A percentile compares a stretch with the other conserved stretches of the same genome.
Evolutionary conservation across 139 green algal genomes (phyloP).

Genomic region (Ostreobium quekettii): DNA sequence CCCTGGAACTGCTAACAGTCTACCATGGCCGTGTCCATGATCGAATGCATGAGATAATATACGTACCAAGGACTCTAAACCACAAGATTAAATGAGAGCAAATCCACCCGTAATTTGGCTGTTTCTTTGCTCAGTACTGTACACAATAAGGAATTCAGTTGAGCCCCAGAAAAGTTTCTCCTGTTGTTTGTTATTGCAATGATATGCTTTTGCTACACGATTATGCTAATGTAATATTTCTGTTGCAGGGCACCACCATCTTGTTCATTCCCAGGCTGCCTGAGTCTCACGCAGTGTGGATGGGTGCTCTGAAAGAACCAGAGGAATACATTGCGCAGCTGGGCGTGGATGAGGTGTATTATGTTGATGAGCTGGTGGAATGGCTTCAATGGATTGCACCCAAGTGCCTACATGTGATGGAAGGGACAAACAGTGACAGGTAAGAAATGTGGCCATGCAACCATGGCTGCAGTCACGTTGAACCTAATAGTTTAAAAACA

Average conservation of each 20-base stretch:
- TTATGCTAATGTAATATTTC: not conserved
- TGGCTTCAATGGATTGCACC: constrained; percentile 35
- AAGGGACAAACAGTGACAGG: constrained; percentile 63
- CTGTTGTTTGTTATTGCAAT: not conserved
- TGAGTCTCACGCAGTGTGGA: constrained; percentile 70
- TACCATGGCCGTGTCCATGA: too few species aligned
- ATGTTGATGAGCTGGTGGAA: constrained; percentile 62
- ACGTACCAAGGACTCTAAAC: not conserved
- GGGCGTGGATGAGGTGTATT: constrained; percentile 69
- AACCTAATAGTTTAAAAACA: too few species aligned
- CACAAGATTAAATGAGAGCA: not conserved
- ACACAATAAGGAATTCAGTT: constrained; percentile 1
- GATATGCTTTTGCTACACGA: not conserved
- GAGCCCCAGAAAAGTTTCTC: not conserved
- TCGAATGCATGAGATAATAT: not conserved
- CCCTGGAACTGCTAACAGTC: too few species aligned
- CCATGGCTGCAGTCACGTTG: too few species aligned
- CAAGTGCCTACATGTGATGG: constrained; percentile 53
- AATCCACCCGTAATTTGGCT: not conserved
- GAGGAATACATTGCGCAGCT: constrained; percentile 47
- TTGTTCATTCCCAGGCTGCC: constrained; percentile 78
- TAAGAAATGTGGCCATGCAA: too few species aligned
- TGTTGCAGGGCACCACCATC: constrained; percentile 33
- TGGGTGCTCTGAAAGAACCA: constrained; percentile 57
- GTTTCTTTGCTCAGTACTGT: not conserved